Evolutionary conservation across 441 rosid species (phyloP).

Genomic region (Viola pubescens): DNA sequence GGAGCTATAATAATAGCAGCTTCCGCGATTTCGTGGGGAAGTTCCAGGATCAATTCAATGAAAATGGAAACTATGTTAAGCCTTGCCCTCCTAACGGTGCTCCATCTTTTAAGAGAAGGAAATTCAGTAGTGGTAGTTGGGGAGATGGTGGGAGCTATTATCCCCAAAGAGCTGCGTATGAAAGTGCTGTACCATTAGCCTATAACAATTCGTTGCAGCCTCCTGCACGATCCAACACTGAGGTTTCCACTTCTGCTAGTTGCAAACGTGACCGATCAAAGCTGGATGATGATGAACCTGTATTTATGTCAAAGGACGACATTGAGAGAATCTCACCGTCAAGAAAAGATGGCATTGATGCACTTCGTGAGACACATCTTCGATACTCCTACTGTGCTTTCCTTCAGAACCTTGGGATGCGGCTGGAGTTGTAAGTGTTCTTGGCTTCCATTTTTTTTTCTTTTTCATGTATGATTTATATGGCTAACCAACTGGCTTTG

Average conservation of each 20-base stretch:
- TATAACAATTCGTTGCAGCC: constrained; percentile 24
- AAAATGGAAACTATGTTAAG: constrained; percentile 16
- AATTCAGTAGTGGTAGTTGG: constrained; percentile 41
- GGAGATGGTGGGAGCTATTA: constrained; percentile 31
- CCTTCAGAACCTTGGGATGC: constrained; percentile 57
- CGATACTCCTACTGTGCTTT: constrained; percentile 73
- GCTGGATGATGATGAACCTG: constrained; percentile 54
- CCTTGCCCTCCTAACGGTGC: constrained; percentile 25
- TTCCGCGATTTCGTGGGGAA: constrained; percentile 22
- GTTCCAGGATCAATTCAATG: constrained; percentile 23
- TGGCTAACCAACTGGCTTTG: background rate
- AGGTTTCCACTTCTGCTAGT: constrained; percentile 33
- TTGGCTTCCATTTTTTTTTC: background rate
- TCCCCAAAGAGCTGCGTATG: constrained; percentile 21
- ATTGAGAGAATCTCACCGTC: constrained; percentile 73
- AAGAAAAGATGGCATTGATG: constrained; percentile 77
- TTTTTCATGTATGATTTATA: background rate
- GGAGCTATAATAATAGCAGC: constrained; percentile 20
- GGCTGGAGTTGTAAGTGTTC: constrained; percentile 59
- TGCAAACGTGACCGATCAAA: constrained; percentile 51
- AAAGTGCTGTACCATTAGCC: constrained; percentile 20
- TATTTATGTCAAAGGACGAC: constrained; percentile 64
- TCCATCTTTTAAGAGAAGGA: constrained; percentile 51
- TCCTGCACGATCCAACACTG: constrained; percentile 33
- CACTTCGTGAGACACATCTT: constrained; percentile 53